phyloP scores from a whole-genome alignment of 345 rosid species.

The Eutrema yunnanense region DNA sequence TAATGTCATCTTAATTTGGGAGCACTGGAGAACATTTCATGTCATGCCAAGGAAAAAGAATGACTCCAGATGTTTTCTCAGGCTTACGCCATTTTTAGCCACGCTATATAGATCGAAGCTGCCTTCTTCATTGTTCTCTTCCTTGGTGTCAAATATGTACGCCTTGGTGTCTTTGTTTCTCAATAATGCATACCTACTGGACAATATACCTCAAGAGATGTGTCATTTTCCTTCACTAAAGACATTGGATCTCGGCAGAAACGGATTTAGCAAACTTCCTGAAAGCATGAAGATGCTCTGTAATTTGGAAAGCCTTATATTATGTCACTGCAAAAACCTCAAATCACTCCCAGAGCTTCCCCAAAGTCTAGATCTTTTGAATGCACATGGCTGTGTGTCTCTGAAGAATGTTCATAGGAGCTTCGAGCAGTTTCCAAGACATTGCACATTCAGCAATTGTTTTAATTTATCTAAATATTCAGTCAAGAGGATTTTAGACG shows the following conservation, averaged over 20 bases:
- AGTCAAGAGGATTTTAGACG: background rate
- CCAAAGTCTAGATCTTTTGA: background rate
- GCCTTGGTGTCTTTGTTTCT: background rate
- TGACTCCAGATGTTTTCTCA: background rate
- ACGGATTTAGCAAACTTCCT: conserved; percentile 6
- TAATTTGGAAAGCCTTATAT: background rate
- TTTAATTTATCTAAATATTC: background rate
- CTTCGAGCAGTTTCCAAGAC: background rate
- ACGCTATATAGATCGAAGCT: background rate
- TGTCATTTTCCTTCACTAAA: background rate
- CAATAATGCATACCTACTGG: background rate
- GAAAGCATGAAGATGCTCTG: background rate
- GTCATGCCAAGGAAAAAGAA: background rate
- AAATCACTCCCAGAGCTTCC: conserved; percentile 19
- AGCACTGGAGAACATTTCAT: background rate
- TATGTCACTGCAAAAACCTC: conserved; percentile 7
- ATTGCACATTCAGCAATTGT: conserved; percentile 18
- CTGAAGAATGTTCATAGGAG: background rate
- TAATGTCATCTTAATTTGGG: background rate
- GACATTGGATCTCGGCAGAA: background rate
- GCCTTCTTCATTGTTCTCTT: background rate
- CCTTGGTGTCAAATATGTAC: background rate
- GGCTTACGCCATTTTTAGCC: background rate
- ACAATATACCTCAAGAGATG: background rate
- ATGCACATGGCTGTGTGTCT: background rate